A percentile compares a stretch with the other conserved stretches of the same genome.
Conservation (phyloP, 2,329 filamentous ascomycete genomes). For the Ophiobolus disseminans region DNA sequence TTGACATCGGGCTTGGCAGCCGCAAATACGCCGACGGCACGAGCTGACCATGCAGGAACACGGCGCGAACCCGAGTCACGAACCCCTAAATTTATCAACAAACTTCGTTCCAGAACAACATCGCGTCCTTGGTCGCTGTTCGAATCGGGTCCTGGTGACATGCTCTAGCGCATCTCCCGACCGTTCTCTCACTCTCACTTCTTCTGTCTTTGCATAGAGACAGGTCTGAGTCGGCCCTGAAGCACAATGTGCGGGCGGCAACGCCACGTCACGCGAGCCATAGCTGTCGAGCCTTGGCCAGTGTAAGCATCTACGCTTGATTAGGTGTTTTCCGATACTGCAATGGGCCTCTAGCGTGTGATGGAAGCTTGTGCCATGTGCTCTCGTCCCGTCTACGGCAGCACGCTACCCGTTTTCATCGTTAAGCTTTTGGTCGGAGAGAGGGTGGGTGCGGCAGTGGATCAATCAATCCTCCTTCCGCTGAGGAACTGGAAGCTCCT, state of each 20-base stretch:
- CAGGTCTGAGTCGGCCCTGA: too few species aligned
- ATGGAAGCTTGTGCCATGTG: conserved; percentile 24
- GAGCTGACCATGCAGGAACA: conserved; percentile 5
- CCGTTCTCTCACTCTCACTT: too few species aligned
- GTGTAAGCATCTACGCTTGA: conserved; percentile 14
- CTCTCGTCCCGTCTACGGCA: conserved; percentile 13
- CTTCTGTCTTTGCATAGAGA: too few species aligned
- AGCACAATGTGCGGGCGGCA: conserved; percentile 11
- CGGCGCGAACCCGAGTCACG: background rate
- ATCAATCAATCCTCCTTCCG: conserved; percentile 3
- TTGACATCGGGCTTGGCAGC: background rate
- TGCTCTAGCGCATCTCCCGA: too few species aligned
- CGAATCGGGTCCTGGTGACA: too few species aligned
- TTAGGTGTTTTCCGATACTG: conserved; percentile 10
- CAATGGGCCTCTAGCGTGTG: conserved; percentile 25
- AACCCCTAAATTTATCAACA: conserved; percentile 6
- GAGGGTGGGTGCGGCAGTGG: conserved; percentile 3
- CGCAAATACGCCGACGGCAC: background rate
- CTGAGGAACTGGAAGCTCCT: background rate
- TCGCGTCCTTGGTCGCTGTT: background rate
- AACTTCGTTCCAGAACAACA: background rate
- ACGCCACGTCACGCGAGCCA: conserved; percentile 5
- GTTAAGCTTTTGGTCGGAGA: conserved; percentile 13
- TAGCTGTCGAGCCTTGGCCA: conserved; percentile 1
- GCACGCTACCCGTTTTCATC: conserved; percentile 4